Evolutionary conservation across 176 grass and related monocot genomes (phyloP), one percentile per base, ranked within the genome.

Genomic region (Elymus sibiricus): DNA sequence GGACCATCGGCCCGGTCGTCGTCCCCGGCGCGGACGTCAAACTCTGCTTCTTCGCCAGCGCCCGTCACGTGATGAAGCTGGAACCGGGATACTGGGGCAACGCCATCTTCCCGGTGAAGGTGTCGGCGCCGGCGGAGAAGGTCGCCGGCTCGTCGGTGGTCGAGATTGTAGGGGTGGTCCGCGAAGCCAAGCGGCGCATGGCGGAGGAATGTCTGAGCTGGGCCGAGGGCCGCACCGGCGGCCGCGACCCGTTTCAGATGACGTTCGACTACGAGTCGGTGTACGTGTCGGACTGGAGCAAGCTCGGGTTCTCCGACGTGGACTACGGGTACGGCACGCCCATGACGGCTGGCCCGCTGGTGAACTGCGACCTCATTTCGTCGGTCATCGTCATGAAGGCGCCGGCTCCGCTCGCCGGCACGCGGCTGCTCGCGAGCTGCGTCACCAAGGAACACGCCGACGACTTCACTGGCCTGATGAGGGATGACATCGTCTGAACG

Each of bases 251-350:
- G 24, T 98, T 98, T 77, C 87, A 93, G 63, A 98, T 98, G 97
- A 83, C 88, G 35, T 98, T 98, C 78, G 49, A 92, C 86, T 98
- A 98, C 69, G 97, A 98, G 86, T 93, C 95, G 3, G 87, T 98
- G 82, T 98, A 98, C 60, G 93, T 98, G 10, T 98, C 95, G 2
- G 97, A 98, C 86, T 98, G 97, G 97, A 98, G 94, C 88, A 98
- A 98, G 88, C 85, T 98, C 68, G 97, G 97, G 22, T 98, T 98
- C 81, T 68, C 84, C 47, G 96, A 95, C 79, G 93, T 98, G 4
- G 96, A 98, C 90, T 98, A 95, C 25, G 96, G 96, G 6, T 98
- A 87, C 87, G 96, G 96, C 63, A 46, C 77, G 29, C 96, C 96
- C 2, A 83, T 84, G 96, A 49, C 91, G 26, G 92, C 83, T 22